phyloP scores from a whole-genome alignment of 805 yeast species.

The Blastobotrys americana region DNA sequence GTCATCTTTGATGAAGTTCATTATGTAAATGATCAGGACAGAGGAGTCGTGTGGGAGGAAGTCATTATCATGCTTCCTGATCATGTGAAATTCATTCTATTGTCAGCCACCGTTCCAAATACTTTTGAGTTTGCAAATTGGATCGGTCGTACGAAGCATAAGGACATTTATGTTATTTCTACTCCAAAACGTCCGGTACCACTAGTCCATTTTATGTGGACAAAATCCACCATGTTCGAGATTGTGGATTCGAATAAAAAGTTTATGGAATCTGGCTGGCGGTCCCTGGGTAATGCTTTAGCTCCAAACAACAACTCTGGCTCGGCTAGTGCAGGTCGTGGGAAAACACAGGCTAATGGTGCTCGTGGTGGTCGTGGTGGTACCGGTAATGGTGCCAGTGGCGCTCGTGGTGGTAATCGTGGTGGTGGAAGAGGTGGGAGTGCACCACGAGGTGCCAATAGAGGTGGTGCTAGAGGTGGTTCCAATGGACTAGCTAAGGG shows the following conservation, averaged over 20 bases:
- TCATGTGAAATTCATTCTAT: conserved; percentile 81
- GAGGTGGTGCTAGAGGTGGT: conserved; percentile 20
- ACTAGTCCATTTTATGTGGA: conserved; percentile 77
- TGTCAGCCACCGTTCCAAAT: conserved; percentile 98
- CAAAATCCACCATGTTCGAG: conserved; percentile 64
- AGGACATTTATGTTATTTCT: conserved; percentile 91
- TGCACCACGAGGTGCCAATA: conserved; percentile 35
- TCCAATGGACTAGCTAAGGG: conserved; percentile 21
- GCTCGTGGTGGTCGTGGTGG: conserved; percentile 44
- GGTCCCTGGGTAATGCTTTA: conserved; percentile 11
- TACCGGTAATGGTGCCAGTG: conserved; percentile 32
- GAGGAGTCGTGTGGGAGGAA: conserved; percentile 99
- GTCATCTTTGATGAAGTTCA: conserved; percentile 98
- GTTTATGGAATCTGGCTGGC: conserved; percentile 60
- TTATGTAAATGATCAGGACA: conserved; percentile 90
- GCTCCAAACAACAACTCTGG: conserved; percentile 3
- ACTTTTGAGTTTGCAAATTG: conserved; percentile 96
- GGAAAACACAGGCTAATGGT: too few species aligned
- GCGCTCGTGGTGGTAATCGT: conserved; percentile 29
- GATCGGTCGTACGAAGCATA: conserved; percentile 96
- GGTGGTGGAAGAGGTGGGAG: conserved; percentile 28
- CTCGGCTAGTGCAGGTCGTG: too few species aligned
- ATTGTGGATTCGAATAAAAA: conserved; percentile 67
- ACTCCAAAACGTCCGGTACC: conserved; percentile 98
- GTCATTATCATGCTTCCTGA: conserved; percentile 97